Base-by-base conservation (phyloP, 1,284 basidiomycete species). In the Leccinum pachyderme region DNA sequence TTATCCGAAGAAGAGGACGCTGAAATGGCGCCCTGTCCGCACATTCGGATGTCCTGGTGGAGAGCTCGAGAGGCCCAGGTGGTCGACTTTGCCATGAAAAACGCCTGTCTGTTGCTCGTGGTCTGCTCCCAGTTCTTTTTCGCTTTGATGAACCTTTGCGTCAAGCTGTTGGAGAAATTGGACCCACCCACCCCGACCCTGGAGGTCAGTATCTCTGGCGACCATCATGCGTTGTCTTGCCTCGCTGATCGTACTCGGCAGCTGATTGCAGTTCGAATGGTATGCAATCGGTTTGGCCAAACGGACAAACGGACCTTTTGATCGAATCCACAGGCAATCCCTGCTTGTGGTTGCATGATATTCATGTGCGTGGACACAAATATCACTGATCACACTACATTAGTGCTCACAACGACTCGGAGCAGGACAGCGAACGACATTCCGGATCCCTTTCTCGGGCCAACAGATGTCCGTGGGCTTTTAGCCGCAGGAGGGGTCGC, bases 381-480 rank as follows among this genome's bases (percentile, higher is more conserved):
- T 18, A n/a, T 7, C 28, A 11, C 5, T 46, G 27, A 27, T 12
- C 27, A 15, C 7, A 18, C 44, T 46, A 7, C 12, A 7, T 31
- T 47, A 39, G 18, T 48, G n/a, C 45, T 55, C 45, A 52, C 28
- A 9, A 46, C 35, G n/a, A 18, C 27, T 46, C 9, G 37, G 15
- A 33, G 0, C 47, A 85, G 83, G 81, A 56, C 75, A n/a, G 61
- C 66, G 29, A 74, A 71, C n/a, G 75, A 77, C 22, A 79, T 89
- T 1, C 81, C 84, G 0, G 73, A 91, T 61, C 88, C 88, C 0
- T 71, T 87, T 51, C 62, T 84, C 3, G 90, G 90, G 0, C 90
- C 89, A 0, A 81, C 83, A 49, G 85, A 78, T 2, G 80, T 91
- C 3, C 78, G 90, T 28, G 54, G 72, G 2, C 67, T 89, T 5